These are phyloP conservation scores for Dactylis glomerata DNA, from an alignment of 176 grass and related monocot genomes.

Conservation along the genomic window DNA sequence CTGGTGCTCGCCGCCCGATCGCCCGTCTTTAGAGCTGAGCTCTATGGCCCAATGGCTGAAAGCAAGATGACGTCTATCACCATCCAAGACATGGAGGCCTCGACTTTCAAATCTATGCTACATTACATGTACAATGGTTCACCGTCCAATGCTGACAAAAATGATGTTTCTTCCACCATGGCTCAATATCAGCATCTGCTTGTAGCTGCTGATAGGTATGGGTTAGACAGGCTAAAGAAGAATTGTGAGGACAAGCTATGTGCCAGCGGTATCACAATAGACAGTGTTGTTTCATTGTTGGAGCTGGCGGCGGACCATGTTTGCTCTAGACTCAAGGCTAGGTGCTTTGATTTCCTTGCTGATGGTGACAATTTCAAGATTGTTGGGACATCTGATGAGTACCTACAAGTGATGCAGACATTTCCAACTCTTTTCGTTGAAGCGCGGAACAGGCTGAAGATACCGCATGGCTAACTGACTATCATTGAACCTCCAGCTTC, in stretches of 20 bases:
- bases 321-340: neutral
- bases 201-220: neutral
- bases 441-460: constrained; percentile 11
- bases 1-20: constrained; percentile 6
- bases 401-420: neutral
- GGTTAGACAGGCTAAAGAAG: neutral
- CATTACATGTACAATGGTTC: constrained; percentile 19
- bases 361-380: neutral
- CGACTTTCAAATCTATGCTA: constrained; percentile 19
- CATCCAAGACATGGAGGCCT: neutral
- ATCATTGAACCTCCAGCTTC: neutral
- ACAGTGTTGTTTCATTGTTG: neutral
- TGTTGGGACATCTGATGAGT: neutral
- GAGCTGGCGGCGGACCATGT: neutral
- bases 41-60: neutral
- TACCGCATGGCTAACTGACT: neutral
- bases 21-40: neutral
- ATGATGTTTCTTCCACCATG: neutral
- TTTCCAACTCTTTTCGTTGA: neutral
- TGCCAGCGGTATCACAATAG: neutral
- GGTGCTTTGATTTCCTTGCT: constrained; percentile 27
- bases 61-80: neutral
- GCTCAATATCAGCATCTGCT: neutral
- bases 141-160: neutral
- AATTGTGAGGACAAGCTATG: constrained; percentile 11